These are phyloP conservation scores for Triglochin maritima DNA, from an alignment of 106 monocot genomes.

Conservation along the genomic window DNA sequence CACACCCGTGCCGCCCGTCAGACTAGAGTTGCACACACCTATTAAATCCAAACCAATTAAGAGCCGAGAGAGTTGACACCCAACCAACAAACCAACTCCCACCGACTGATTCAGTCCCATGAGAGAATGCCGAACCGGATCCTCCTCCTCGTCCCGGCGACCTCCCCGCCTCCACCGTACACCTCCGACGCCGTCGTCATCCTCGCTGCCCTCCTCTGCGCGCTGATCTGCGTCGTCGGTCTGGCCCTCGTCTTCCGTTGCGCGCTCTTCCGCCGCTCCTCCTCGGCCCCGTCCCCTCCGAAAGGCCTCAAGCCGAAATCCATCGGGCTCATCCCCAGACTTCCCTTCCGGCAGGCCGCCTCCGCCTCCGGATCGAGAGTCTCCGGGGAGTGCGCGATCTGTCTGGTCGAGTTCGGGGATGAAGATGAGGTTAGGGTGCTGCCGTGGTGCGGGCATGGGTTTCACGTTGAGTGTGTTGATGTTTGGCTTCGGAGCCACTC, in stretches of 20 bases:
- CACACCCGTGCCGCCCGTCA: no score
- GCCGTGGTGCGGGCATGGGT: slow-evolving; percentile 58
- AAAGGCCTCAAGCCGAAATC: slow-evolving; percentile 16
- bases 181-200: slow-evolving; percentile 32
- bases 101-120: background rate
- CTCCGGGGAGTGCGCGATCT: slow-evolving; percentile 41
- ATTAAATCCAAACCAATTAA: background rate
- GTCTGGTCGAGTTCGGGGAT: slow-evolving; percentile 48
- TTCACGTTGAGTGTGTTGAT: slow-evolving; percentile 52
- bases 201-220: slow-evolving; percentile 47
- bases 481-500: slow-evolving; percentile 47
- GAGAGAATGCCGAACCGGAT: background rate
- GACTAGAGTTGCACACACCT: no score
- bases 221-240: slow-evolving; percentile 38
- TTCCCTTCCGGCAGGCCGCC: slow-evolving; percentile 8
- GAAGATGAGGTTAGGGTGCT: slow-evolving; percentile 52
- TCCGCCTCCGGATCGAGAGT: slow-evolving; percentile 1
- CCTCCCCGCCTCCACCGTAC: slow-evolving; percentile 7
- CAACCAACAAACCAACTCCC: background rate
- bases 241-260: slow-evolving; percentile 42
- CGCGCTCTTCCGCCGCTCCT: slow-evolving; percentile 21
- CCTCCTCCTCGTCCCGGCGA: background rate
- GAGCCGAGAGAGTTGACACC: background rate
- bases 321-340: slow-evolving; percentile 6
- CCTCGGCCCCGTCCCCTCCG: slow-evolving; percentile 1